Evolutionary conservation across 2,329 filamentous ascomycete genomes (phyloP).

Genomic region (Diaporthe vaccinii): DNA sequence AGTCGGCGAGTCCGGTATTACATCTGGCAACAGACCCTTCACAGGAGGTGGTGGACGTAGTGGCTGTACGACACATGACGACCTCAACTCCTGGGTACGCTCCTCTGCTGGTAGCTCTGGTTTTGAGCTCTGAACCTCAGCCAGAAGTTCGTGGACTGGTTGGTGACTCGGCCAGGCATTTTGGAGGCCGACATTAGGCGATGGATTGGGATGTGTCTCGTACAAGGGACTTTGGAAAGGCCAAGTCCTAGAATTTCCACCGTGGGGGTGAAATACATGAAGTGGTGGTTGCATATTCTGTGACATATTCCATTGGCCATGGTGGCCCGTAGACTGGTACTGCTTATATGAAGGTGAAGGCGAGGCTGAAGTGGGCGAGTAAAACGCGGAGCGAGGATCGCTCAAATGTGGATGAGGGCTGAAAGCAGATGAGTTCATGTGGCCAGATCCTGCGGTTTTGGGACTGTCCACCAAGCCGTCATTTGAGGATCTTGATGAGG

Average conservation of each 20-base stretch:
- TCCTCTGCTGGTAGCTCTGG: not conserved
- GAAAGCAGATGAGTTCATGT: not conserved
- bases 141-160: slow-evolving; percentile 16
- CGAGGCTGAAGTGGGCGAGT: not conserved
- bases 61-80: not conserved
- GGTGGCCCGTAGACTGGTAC: not conserved
- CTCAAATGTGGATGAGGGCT: not conserved
- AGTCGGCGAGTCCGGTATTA: slow-evolving; percentile 1
- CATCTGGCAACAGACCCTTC: not conserved
- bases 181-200: not conserved
- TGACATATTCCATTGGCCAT: not conserved
- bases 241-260: not conserved
- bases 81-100: not conserved
- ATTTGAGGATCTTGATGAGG: not conserved
- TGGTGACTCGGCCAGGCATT: not conserved
- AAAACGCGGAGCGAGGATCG: not conserved
- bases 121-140: not conserved
- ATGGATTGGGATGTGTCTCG: not conserved
- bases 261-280: not conserved
- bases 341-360: not conserved
- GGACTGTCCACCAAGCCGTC: not conserved
- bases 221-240: not conserved
- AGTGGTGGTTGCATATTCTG: not conserved
- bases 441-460: not conserved
- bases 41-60: not conserved